A percentile compares a stretch with the other conserved stretches of the same genome.
Conservation (phyloP, 2,329 filamentous ascomycete species). For the Thermomyces lanuginosus region DNA sequence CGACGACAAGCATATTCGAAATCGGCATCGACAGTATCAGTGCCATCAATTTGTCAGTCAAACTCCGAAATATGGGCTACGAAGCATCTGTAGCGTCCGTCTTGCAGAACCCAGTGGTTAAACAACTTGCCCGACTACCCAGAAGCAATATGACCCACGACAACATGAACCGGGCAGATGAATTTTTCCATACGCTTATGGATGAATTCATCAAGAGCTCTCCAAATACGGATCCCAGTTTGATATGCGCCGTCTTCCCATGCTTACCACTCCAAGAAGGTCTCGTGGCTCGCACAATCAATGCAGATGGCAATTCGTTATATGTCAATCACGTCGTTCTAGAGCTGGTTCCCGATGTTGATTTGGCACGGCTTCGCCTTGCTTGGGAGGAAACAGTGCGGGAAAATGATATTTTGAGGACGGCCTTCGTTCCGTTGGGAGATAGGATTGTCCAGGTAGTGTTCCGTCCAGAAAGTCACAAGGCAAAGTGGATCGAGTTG, state of each 20-base stretch:
- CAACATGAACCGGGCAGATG: too few species aligned
- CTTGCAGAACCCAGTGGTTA: slow-evolving; percentile 18
- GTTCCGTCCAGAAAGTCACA: slow-evolving; percentile 8
- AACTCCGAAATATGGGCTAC: slow-evolving; percentile 18
- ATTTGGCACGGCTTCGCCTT: slow-evolving; percentile 17
- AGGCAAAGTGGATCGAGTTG: slow-evolving; percentile 11
- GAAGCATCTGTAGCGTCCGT: slow-evolving; percentile 19
- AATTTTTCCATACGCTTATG: slow-evolving; percentile 10
- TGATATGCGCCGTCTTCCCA: slow-evolving; percentile 13
- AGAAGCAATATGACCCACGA: too few species aligned
- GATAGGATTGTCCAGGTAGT: slow-evolving; percentile 20
- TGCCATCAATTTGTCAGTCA: slow-evolving; percentile 21
- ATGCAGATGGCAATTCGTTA: slow-evolving; percentile 21
- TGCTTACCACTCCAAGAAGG: slow-evolving; percentile 27
- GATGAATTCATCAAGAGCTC: slow-evolving; percentile 8
- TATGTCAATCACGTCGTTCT: slow-evolving; percentile 21
- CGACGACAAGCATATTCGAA: slow-evolving; percentile 20
- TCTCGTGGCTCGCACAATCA: slow-evolving; percentile 20
- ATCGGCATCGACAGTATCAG: slow-evolving; percentile 24
- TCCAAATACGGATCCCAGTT: slow-evolving; percentile 6
- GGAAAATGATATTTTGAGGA: slow-evolving; percentile 2
- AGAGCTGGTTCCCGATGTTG: slow-evolving; percentile 11
- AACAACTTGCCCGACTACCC: slow-evolving; percentile 17
- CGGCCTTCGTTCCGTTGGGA: slow-evolving; percentile 22
- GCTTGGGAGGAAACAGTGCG: slow-evolving; percentile 15